Evolutionary conservation across 1,139 yeast genomes (phyloP).

Genomic region (Taphrina confusa): DNA sequence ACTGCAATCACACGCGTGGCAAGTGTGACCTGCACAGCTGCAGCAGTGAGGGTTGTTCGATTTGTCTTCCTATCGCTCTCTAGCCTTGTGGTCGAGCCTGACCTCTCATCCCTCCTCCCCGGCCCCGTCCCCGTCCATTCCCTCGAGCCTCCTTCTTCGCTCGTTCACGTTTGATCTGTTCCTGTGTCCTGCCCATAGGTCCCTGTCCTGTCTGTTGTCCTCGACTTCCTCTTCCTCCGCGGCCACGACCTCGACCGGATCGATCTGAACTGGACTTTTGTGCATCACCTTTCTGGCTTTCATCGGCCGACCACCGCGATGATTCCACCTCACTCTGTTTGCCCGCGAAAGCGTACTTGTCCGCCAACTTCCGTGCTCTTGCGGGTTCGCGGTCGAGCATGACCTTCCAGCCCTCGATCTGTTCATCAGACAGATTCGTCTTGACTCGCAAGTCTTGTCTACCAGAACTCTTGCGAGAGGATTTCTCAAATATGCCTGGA

Average conservation of each 20-base stretch:
- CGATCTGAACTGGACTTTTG: neutral
- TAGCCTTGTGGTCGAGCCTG: conserved; percentile 19
- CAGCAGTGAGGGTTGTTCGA: no score
- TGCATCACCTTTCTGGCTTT: neutral
- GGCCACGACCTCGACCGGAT: neutral
- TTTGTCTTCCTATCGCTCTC: neutral
- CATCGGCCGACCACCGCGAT: neutral
- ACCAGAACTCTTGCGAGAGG: conserved; percentile 55
- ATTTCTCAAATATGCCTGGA: conserved; percentile 56
- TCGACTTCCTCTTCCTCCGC: conserved; percentile 7
- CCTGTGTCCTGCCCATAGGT: neutral
- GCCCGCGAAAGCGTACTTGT: conserved; percentile 8
- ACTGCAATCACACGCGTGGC: no score
- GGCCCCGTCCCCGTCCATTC: conserved; percentile 3
- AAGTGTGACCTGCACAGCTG: no score
- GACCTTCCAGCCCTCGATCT: conserved; percentile 88
- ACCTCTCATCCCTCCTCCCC: conserved; percentile 13
- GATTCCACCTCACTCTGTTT: conserved; percentile 2
- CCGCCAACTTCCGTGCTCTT: conserved; percentile 49
- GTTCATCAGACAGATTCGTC: conserved; percentile 76
- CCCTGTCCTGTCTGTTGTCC: neutral
- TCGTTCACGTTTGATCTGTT: conserved; percentile 25
- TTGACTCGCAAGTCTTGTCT: conserved; percentile 57
- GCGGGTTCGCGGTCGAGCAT: conserved; percentile 59
- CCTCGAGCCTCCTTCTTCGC: conserved; percentile 18